Percentiles rank a stretch among this genome's conserved stretches.
phyloP scores from a whole-genome alignment of 2,329 filamentous ascomycete genomes.

The Verticillium albo-atrum region DNA sequence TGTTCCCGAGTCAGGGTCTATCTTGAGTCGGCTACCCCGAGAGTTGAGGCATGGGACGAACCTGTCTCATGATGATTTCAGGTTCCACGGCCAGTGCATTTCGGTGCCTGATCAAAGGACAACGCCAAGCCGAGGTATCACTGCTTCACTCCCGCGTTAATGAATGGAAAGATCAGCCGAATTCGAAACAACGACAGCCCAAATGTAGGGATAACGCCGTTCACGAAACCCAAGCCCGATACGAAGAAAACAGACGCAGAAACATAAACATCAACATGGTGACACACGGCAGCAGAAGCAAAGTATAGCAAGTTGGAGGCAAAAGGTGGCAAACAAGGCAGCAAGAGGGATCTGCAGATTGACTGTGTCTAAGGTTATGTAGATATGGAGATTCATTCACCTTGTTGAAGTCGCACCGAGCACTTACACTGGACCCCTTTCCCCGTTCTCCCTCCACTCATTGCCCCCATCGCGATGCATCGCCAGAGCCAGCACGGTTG shows the following conservation, averaged over 20 bases:
- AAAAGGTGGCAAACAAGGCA: neutral
- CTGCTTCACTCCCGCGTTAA: neutral
- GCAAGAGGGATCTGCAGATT: neutral
- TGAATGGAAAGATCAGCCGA: neutral
- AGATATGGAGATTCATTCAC: too few relatives aligned
- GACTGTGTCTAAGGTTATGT: neutral
- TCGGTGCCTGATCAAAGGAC: neutral
- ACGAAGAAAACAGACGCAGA: neutral
- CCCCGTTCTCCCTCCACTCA: neutral
- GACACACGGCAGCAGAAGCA: neutral
- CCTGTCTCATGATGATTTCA: neutral
- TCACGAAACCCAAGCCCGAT: neutral
- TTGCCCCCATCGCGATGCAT: neutral
- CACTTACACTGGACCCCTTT: too few relatives aligned
- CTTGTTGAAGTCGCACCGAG: too few relatives aligned
- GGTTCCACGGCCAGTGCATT: neutral
- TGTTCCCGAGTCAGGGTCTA: neutral
- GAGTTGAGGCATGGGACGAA: neutral
- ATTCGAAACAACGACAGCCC: neutral
- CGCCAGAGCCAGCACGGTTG: neutral
- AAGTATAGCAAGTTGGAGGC: neutral
- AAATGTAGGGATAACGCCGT: neutral
- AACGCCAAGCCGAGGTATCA: neutral
- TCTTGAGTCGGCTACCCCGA: neutral
- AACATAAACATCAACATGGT: neutral